Percentiles rank a stretch among this genome's conserved stretches.
Evolutionary conservation across 2,329 filamentous ascomycete genomes (phyloP).

Genomic region (Colletotrichum nymphaeae): DNA sequence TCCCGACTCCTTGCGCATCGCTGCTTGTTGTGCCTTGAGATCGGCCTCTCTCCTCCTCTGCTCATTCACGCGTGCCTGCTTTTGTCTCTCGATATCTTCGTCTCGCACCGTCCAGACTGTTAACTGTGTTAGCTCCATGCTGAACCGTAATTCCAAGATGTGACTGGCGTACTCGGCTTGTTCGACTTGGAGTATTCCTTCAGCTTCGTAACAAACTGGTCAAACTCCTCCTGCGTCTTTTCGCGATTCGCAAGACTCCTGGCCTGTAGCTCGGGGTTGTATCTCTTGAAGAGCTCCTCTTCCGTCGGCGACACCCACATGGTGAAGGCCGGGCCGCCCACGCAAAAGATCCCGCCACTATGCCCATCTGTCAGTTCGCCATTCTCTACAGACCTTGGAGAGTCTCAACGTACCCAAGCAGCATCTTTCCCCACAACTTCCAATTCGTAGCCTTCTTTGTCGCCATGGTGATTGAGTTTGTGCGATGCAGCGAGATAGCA

Average conservation of each 20-base stretch:
- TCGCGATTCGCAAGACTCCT: conserved; percentile 83
- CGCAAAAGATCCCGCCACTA: conserved; percentile 77
- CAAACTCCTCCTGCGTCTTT: conserved; percentile 85
- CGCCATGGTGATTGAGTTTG: conserved; percentile 42
- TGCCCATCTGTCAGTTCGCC: conserved; percentile 27
- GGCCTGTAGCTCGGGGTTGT: conserved; percentile 95
- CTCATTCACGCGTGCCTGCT: conserved; percentile 49
- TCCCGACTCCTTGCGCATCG: conserved; percentile 62
- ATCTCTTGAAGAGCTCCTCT: conserved; percentile 90
- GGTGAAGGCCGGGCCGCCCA: conserved; percentile 89
- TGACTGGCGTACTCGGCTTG: conserved; percentile 79
- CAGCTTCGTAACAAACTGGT: conserved; percentile 84
- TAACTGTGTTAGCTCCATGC: background rate
- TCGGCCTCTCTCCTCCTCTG: conserved; percentile 52
- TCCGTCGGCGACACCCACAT: conserved; percentile 85
- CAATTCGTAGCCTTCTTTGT: conserved; percentile 64
- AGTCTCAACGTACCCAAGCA: conserved; percentile 68
- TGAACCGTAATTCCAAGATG: background rate
- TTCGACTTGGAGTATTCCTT: conserved; percentile 93
- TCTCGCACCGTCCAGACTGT: conserved; percentile 64
- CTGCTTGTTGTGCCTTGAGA: conserved; percentile 56
- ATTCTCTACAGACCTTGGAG: background rate
- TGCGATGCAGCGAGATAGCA: background rate
- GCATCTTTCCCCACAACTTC: conserved; percentile 76
- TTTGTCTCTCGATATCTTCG: conserved; percentile 58